Percentiles rank a stretch among this genome's conserved stretches.
phyloP scores from a whole-genome alignment of 345 rosid species.

The Eucalyptus tenuipes region DNA sequence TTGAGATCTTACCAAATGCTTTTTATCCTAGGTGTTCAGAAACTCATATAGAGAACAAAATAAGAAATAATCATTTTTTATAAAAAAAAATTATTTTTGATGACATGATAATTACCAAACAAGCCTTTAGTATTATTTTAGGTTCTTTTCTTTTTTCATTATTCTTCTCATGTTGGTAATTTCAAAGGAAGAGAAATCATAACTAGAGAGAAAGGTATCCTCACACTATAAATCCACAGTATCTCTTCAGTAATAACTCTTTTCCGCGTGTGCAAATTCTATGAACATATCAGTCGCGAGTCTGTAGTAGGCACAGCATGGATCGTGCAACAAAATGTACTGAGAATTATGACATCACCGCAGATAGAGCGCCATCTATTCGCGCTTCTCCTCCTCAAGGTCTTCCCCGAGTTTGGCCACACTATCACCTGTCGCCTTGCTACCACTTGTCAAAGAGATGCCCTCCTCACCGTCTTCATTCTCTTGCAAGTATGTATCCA shows the following conservation, averaged over 20 bases:
- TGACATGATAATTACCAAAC: rapidly evolving
- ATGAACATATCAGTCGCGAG: not conserved
- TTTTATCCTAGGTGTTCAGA: rapidly evolving
- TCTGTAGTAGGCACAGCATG: not conserved
- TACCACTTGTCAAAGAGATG: slow-evolving; percentile 34
- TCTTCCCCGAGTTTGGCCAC: slow-evolving; percentile 41
- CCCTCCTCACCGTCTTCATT: slow-evolving; percentile 74
- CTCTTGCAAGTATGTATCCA: slow-evolving; percentile 40
- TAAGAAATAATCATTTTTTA: rapidly evolving
- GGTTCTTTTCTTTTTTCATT: not conserved
- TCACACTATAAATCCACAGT: not conserved
- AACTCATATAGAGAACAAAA: rapidly evolving
- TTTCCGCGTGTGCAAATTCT: too few species aligned
- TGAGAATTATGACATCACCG: not conserved
- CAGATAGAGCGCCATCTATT: slow-evolving; percentile 7
- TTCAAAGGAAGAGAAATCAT: not conserved
- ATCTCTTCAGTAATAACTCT: not conserved
- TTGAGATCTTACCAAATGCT: rapidly evolving
- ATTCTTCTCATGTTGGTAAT: not conserved
- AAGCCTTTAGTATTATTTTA: rapidly evolving
- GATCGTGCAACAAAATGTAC: not conserved
- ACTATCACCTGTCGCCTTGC: slow-evolving; percentile 14
- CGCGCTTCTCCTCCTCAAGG: slow-evolving; percentile 77
- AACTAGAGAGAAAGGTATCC: not conserved
- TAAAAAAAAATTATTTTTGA: rapidly evolving